Conservation (phyloP, 192 early-diverging fungal species). For the Lobosporangium transversale region DNA sequence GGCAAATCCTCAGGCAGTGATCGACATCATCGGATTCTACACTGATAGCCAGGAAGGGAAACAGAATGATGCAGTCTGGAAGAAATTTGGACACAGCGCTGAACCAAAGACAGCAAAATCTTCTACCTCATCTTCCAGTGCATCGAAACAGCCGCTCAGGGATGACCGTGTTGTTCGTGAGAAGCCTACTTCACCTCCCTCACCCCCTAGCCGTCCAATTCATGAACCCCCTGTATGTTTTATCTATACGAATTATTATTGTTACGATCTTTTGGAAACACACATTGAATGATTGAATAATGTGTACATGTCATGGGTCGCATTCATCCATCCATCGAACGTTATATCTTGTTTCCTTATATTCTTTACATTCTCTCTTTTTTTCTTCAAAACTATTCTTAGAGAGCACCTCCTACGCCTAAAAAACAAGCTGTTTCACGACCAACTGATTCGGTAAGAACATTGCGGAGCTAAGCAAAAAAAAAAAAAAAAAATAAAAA, state of each 20-base stretch:
- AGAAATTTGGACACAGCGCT: conserved; percentile 57
- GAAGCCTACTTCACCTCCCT: conserved; percentile 20
- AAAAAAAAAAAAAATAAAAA: not conserved
- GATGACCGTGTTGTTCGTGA: conserved; percentile 28
- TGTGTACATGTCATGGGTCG: too few species aligned
- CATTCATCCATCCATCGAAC: too few species aligned
- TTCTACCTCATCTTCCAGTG: not conserved
- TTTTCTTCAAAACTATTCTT: conserved; percentile 10
- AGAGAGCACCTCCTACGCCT: conserved; percentile 12
- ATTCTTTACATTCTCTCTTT: too few species aligned
- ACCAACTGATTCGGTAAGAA: conserved; percentile 32
- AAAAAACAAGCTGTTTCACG: conserved; percentile 30
- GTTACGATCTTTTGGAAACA: not conserved
- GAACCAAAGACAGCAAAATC: conserved; percentile 6
- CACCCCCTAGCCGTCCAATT: conserved; percentile 10
- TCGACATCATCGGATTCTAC: conserved; percentile 88
- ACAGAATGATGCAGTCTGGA: conserved; percentile 56
- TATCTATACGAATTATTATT: not conserved
- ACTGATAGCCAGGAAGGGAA: conserved; percentile 65
- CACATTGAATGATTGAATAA: too few species aligned
- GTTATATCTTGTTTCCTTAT: too few species aligned
- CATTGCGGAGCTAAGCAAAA: too few species aligned
- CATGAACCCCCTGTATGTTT: conserved; percentile 37
- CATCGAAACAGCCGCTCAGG: conserved; percentile 8
- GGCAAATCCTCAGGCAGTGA: conserved; percentile 89